These are phyloP conservation scores for Paramecium pentaurelia DNA, from an alignment of 73 alveolate genomes.

Conservation along the genomic window DNA sequence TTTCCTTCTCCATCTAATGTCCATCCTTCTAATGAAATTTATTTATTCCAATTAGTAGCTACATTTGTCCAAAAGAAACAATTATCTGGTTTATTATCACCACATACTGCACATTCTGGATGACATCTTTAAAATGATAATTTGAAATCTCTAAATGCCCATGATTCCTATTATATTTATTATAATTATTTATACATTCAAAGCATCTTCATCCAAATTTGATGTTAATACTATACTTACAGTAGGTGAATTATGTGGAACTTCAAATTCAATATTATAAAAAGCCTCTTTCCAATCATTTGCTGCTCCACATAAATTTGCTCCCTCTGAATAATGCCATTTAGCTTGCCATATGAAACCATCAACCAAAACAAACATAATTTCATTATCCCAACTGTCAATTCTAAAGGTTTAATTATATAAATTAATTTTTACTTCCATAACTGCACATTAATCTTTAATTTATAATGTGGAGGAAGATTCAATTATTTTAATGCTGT, in stretches of 20 bases:
- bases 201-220: slow-evolving; percentile 48
- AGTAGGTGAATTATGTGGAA: slow-evolving; percentile 40
- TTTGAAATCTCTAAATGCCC: slow-evolving; percentile 40
- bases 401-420: neutral
- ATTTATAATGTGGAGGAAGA: slow-evolving; percentile 44
- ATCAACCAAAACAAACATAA: slow-evolving; percentile 22
- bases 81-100: neutral
- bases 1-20: slow-evolving; percentile 39
- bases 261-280: slow-evolving; percentile 36
- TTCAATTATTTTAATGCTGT: slow-evolving; percentile 23
- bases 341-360: slow-evolving; percentile 47
- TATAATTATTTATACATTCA: neutral
- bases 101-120: neutral
- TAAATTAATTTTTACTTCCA: neutral
- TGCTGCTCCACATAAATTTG: slow-evolving; percentile 9
- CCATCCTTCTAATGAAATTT: slow-evolving; percentile 39
- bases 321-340: slow-evolving; percentile 44
- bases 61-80: slow-evolving; percentile 3
- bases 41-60: neutral
- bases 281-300: slow-evolving; percentile 29
- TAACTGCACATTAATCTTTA: slow-evolving; percentile 30
- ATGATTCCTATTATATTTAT: no score
- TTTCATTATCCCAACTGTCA: slow-evolving; percentile 47
- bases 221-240: slow-evolving; percentile 21
- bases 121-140: slow-evolving; percentile 9